Conservation (phyloP, 2,329 filamentous ascomycete genomes). For the Grosmannia clavigera region DNA sequence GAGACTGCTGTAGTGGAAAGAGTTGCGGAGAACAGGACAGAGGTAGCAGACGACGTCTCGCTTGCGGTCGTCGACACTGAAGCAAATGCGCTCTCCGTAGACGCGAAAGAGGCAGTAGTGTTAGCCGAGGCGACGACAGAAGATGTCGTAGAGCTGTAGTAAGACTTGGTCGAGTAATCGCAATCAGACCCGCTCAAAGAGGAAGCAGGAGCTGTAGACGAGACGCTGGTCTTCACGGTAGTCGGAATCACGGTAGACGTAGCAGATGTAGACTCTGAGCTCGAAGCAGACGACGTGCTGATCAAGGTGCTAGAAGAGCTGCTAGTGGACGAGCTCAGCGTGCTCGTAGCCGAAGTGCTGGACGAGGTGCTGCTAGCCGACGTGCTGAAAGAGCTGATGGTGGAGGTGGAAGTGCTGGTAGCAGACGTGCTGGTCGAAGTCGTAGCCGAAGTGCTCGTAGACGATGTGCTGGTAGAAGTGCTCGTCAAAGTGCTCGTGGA, state of each 20-base stretch:
- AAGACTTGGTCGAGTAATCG: too few relatives aligned
- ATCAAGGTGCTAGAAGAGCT: conserved; percentile 1
- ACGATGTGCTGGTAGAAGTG: conserved; percentile 1
- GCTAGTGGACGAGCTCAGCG: conserved; percentile 3
- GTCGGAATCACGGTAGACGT: not conserved
- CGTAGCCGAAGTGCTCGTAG: conserved; percentile 11
- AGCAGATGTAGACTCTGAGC: conserved; percentile 18
- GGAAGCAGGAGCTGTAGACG: not conserved
- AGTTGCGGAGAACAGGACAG: too few relatives aligned
- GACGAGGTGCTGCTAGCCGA: conserved; percentile 2
- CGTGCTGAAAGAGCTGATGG: conserved; percentile 9
- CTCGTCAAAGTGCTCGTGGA: conserved; percentile 1
- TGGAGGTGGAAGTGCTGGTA: not conserved
- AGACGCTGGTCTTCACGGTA: too few relatives aligned
- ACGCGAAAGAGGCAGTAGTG: too few relatives aligned
- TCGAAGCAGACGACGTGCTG: conserved; percentile 15
- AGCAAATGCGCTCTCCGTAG: too few relatives aligned
- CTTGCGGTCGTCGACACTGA: too few relatives aligned
- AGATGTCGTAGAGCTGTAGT: not conserved
- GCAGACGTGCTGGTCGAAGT: not conserved
- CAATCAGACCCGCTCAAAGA: too few relatives aligned
- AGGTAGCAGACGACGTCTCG: too few relatives aligned
- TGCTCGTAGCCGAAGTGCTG: conserved; percentile 8
- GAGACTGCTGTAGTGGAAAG: too few relatives aligned
- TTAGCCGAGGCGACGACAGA: not conserved